Conservation (phyloP, 2,329 filamentous ascomycete species). For the Cercospora sesami region DNA sequence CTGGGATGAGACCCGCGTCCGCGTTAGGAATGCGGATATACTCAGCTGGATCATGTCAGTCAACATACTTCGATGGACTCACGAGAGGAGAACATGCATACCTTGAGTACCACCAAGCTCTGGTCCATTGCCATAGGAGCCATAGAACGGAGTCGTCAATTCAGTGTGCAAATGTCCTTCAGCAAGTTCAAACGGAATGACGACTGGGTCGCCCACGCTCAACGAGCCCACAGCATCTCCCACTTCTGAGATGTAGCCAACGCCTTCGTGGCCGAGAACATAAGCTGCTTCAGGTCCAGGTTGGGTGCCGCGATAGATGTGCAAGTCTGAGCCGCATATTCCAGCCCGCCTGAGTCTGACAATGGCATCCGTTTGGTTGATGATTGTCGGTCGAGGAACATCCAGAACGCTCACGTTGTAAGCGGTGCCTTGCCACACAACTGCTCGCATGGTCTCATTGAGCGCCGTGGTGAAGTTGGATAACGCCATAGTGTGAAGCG, state of each 20-base stretch:
- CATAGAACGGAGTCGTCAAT: neutral
- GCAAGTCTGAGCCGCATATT: neutral
- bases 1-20: neutral
- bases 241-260: conserved; percentile 5
- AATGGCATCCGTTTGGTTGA: neutral
- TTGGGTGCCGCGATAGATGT: neutral
- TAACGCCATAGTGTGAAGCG: neutral
- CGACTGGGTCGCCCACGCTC: neutral
- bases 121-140: neutral
- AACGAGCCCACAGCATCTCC: neutral
- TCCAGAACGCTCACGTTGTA: neutral
- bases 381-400: neutral
- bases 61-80: neutral
- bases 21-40: neutral
- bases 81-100: neutral
- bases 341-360: neutral
- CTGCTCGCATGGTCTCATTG: neutral
- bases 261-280: neutral
- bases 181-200: neutral
- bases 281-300: neutral
- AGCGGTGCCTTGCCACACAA: neutral
- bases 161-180: neutral
- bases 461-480: neutral
- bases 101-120: neutral
- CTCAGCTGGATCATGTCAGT: neutral